These are phyloP conservation scores for Chamaecrista fasciculata DNA, from an alignment of 306 rosid species.

Conservation along the genomic window DNA sequence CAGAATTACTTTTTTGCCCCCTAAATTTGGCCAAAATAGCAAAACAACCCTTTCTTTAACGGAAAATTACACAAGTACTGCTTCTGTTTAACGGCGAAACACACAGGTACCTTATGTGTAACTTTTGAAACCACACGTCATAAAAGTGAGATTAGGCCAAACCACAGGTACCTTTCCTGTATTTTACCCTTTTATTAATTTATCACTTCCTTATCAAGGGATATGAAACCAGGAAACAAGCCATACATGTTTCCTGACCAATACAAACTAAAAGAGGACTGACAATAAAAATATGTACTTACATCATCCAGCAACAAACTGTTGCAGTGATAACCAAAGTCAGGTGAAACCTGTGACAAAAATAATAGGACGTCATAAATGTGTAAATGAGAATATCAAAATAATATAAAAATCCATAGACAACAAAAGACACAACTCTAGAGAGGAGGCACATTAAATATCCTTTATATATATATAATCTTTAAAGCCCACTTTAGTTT, in stretches of 20 bases:
- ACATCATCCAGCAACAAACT: constrained; percentile 96
- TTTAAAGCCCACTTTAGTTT: background rate
- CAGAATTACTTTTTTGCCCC: too few relatives aligned
- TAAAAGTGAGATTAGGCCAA: too few relatives aligned
- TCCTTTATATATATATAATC: background rate
- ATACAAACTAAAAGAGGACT: constrained; percentile 21
- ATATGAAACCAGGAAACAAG: background rate
- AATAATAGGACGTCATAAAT: constrained; percentile 27
- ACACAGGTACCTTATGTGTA: too few relatives aligned
- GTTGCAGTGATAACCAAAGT: constrained; percentile 88
- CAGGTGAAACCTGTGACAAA: constrained; percentile 66
- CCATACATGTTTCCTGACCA: background rate
- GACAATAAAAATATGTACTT: constrained; percentile 37
- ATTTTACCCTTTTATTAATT: background rate
- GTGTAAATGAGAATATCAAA: background rate
- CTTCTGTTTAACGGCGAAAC: too few relatives aligned
- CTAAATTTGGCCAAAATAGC: too few relatives aligned
- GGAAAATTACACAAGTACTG: too few relatives aligned
- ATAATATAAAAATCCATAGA: background rate
- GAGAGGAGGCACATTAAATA: background rate
- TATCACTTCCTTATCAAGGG: background rate
- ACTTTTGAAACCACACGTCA: too few relatives aligned
- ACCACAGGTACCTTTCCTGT: too few relatives aligned
- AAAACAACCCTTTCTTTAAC: too few relatives aligned
- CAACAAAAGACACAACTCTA: background rate